Evolutionary conservation across 2,329 filamentous ascomycete genomes (phyloP).

Genomic region (Colletotrichum tamarilloi): DNA sequence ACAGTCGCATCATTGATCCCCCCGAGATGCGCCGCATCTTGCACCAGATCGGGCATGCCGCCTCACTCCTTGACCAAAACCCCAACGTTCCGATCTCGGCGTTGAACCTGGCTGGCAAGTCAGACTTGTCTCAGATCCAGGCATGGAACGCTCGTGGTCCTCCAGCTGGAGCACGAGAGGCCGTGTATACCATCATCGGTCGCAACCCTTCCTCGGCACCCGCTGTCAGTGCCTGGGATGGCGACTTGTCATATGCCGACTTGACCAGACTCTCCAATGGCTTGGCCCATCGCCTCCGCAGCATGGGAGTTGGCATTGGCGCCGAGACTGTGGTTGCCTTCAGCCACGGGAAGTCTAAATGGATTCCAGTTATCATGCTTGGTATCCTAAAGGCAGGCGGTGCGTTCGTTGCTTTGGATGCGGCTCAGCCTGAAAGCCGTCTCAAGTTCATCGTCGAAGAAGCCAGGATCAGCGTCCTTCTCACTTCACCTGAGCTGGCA

Average conservation of each 20-base stretch:
- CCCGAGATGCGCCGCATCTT: neutral
- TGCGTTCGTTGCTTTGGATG: conserved; percentile 44
- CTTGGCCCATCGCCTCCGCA: conserved; percentile 8
- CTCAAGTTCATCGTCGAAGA: neutral
- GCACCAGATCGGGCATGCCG: neutral
- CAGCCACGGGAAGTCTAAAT: conserved; percentile 42
- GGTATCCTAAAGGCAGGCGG: conserved; percentile 45
- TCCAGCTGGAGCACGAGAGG: neutral
- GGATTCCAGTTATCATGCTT: conserved; percentile 42
- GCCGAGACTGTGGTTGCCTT: conserved; percentile 28
- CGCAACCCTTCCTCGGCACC: neutral
- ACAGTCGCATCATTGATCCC: neutral
- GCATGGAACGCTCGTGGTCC: neutral
- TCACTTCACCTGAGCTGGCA: neutral
- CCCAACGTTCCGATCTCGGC: neutral
- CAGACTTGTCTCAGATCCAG: neutral
- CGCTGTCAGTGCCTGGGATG: neutral
- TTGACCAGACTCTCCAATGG: conserved; percentile 17
- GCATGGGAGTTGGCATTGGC: neutral
- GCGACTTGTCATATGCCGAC: neutral
- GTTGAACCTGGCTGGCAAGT: neutral
- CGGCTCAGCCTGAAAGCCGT: neutral
- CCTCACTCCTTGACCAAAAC: neutral
- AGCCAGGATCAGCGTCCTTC: neutral
- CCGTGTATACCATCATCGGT: neutral